Percentiles rank a stretch among this genome's conserved stretches.
Evolutionary conservation across 2,329 filamentous ascomycete genomes (phyloP).

Genomic region (Ceratocystis papillata): DNA sequence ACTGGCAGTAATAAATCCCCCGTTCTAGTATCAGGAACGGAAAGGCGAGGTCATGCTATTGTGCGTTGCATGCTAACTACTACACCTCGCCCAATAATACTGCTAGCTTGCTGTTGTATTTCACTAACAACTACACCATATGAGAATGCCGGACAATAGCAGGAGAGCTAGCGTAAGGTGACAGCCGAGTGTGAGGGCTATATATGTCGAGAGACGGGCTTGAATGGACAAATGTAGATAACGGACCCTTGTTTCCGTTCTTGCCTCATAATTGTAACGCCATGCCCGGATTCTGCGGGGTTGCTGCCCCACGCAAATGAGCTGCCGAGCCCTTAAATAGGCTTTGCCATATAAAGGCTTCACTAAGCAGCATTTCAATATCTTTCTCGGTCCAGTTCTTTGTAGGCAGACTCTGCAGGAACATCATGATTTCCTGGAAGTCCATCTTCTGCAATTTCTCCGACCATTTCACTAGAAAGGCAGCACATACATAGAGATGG

Average conservation of each 20-base stretch:
- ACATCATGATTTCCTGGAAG: constrained; percentile 99
- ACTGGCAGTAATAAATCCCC: no score
- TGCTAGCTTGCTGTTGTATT: background rate
- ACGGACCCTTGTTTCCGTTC: background rate
- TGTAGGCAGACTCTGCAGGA: constrained; percentile 86
- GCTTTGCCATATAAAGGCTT: constrained; percentile 98
- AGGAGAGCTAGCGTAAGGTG: no score
- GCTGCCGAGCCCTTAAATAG: constrained; percentile 90
- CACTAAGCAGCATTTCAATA: constrained; percentile 86
- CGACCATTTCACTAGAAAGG: constrained; percentile 97
- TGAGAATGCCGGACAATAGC: no score
- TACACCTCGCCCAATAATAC: no score
- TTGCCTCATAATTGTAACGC: constrained; percentile 33
- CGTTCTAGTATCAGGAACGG: no score
- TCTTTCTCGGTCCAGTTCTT: constrained; percentile 95
- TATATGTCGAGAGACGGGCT: no score
- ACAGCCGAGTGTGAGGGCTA: no score
- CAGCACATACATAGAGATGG: constrained; percentile 94
- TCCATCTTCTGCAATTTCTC: constrained; percentile 93
- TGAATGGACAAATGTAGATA: background rate
- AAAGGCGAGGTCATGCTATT: no score
- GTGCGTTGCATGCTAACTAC: no score
- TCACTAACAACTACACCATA: constrained; percentile 1
- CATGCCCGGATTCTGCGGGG: constrained; percentile 33
- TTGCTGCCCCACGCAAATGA: constrained; percentile 55